Evolutionary conservation across 495 filamentous ascomycete genomes (phyloP), one percentile per base, ranked within the genome.

Genomic region (Annulohypoxylon bovei): DNA sequence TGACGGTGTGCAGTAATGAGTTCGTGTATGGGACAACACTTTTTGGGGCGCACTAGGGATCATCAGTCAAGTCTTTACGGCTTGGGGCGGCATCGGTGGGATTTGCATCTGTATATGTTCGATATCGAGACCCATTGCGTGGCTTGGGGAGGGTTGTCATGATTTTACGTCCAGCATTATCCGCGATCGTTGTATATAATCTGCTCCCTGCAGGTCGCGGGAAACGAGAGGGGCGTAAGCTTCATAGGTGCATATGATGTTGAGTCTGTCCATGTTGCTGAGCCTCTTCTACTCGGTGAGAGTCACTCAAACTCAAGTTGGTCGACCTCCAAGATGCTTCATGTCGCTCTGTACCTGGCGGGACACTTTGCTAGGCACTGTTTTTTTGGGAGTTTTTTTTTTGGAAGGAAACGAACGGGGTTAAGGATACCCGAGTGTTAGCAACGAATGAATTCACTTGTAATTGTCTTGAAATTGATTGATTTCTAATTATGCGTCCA

Each of bases 1-100:
- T 9, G 91, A 92, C 49, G 78, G 77, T 6, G 78, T 77, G 55
- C 75, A 80, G 64, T 82, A 59, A 73, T 20, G 49, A 39, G 37
- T 25, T 58, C 27, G 33, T n/a, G n/a, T 12, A 47, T 60, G 40
- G n/a, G 7, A 44, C 16, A 20, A 16, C n/a, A 16, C 9, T 9
- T 37, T 42, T 39, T 8, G 37, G n/a, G 47, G 57, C 52, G 57
- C 62, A 53, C 16, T 16, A 33, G 32, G 32, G 22, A 16, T 50
- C 28, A 30, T 23, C 5, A 14, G 37, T 9, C 14, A 42, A 27
- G 58, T 58, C 16, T 67, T 37, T 37, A 64, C 42, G 59, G 55
- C 18, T 37, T 35, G 39, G 25, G 33, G 4, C 18, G 35, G 50
- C 39, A 54, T 55, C 8, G 46, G 23, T 28, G 23, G 22, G 46